Percentiles rank a stretch among this genome's conserved stretches.
These are phyloP conservation scores for Malassezia slooffiae DNA, from an alignment of 1,284 basidiomycete genomes.

Conservation along the genomic window DNA sequence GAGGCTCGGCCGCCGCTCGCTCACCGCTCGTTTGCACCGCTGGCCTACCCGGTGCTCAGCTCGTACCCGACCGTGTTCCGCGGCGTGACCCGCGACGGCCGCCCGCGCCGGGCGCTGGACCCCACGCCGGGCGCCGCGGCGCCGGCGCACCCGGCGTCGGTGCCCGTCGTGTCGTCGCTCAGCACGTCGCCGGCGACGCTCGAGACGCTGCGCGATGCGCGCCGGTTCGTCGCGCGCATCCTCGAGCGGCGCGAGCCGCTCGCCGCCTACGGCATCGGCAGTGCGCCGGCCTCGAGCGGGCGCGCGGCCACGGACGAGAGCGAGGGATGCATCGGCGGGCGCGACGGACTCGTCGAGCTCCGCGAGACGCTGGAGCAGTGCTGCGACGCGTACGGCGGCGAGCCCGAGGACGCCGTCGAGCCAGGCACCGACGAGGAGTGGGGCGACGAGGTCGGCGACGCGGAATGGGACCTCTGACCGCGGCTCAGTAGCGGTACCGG, in stretches of 20 bases:
- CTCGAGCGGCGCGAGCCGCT: slow-evolving; percentile 27
- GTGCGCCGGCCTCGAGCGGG: no score
- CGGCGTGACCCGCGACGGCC: slow-evolving; percentile 16
- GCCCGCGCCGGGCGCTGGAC: no score
- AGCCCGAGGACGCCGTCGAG: slow-evolving; percentile 11
- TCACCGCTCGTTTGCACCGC: slow-evolving; percentile 17
- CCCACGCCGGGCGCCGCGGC: no score
- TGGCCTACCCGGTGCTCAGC: slow-evolving; percentile 24
- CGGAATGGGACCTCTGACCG: no score
- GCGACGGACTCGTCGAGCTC: slow-evolving; percentile 32
- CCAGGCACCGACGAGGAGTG: slow-evolving; percentile 22
- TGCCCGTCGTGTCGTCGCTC: slow-evolving; percentile 27
- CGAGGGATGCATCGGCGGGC: slow-evolving; percentile 18
- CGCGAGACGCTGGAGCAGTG: slow-evolving; percentile 32
- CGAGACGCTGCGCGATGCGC: slow-evolving; percentile 17
- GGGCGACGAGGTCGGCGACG: slow-evolving; percentile 35
- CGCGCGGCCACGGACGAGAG: slow-evolving; percentile 13
- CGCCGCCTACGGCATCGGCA: slow-evolving; percentile 25
- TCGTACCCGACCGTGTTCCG: slow-evolving; percentile 27
- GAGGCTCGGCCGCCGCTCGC: background rate
- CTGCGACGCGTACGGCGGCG: slow-evolving; percentile 28
- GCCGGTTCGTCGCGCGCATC: slow-evolving; percentile 18
- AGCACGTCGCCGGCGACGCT: slow-evolving; percentile 22
- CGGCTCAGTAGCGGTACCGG: slow-evolving; percentile 25
- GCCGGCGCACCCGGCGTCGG: slow-evolving; percentile 1